Base-by-base conservation (phyloP, 257 asterid genomes). In the Solanum arcanum region DNA sequence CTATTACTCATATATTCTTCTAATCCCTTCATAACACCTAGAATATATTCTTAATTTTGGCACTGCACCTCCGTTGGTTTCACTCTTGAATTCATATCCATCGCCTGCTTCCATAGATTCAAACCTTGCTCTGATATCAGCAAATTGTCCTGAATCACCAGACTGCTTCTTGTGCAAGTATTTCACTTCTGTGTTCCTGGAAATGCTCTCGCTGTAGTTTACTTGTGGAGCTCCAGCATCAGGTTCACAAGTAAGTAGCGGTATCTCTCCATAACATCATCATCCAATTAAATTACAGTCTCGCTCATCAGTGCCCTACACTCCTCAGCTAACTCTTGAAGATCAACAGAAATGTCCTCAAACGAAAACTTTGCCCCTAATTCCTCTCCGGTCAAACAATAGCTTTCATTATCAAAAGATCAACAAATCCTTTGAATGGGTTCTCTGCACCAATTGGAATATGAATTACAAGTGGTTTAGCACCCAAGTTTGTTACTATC, bases 161-260 rank as follows among this genome's bases (percentile, higher is more conserved):
- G 4, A 33, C 35, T 33, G 35, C 35, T 33, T 33, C 35, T 33
- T 33, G 5, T 33, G 35, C 35, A 33, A 33, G 35, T 33, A 33
- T 33, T 33, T 33, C 35, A 33, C 35, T 33, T 33, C 35, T 33
- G 35, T 33, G 35, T 33, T 33, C 35, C 35, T 33, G 35, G 35
- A 33, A 33, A 33, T 33, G 35, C 35, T 96, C 85, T 97, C 99
- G 33, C 99, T 91, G 86, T 97, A 97, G 94, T 97, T 97, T 68
- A 97, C 99, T 93, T 97, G 99, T 82, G 99, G 99, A 73, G 99
- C 99, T 89, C 99, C 99, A 76, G 95, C 99, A 86, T 96, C 96
- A 31, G 98, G 99, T 91, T 96, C 98, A 25, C 99, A 11, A 96
- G 35, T 33, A 33, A 33, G 35, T 33, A 33, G 35, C 35, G 91